Percentiles rank a stretch among this genome's conserved stretches.
Conservation (phyloP, 805 yeast genomes). For the Wickerhamiella sergipiensis region DNA sequence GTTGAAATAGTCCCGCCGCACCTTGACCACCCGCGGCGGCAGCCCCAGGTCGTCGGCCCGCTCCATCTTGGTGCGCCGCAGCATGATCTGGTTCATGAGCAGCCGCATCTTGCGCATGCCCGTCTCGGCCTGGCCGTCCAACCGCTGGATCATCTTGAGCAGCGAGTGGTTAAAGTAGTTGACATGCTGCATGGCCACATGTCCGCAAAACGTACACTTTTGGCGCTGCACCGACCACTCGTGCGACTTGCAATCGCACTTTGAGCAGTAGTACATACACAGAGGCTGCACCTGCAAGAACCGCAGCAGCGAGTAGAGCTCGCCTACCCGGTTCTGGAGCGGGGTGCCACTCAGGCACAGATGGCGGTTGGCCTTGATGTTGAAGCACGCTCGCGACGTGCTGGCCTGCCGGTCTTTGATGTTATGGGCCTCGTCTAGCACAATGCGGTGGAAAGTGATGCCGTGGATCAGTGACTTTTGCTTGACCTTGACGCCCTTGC, state of each 20-base stretch:
- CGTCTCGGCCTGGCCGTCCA: conserved; percentile 62
- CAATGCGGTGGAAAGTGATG: conserved; percentile 66
- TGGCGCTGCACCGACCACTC: conserved; percentile 83
- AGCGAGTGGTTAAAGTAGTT: conserved; percentile 92
- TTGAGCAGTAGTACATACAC: conserved; percentile 82
- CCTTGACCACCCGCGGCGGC: conserved; percentile 90
- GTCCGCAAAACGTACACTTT: conserved; percentile 77
- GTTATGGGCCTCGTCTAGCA: conserved; percentile 94
- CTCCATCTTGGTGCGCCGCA: conserved; percentile 88
- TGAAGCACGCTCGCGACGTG: conserved; percentile 84
- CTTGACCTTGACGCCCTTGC: conserved; percentile 57
- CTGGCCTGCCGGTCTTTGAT: conserved; percentile 90
- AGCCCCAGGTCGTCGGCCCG: conserved; percentile 95
- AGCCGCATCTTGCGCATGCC: conserved; percentile 68
- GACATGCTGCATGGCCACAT: conserved; percentile 87
- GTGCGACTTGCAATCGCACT: conserved; percentile 69
- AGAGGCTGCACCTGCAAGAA: conserved; percentile 77
- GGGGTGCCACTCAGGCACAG: conserved; percentile 97
- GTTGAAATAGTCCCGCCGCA: conserved; percentile 76
- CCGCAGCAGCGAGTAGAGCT: conserved; percentile 81
- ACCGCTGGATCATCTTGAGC: conserved; percentile 83
- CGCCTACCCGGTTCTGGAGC: conserved; percentile 90
- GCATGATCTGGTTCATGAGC: conserved; percentile 67
- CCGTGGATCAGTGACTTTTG: conserved; percentile 66
- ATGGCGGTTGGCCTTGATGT: conserved; percentile 53